A percentile compares a stretch with the other conserved stretches of the same genome.
phyloP scores from a whole-genome alignment of 192 early-diverging fungal genomes.

The Coemansia asiatica region DNA sequence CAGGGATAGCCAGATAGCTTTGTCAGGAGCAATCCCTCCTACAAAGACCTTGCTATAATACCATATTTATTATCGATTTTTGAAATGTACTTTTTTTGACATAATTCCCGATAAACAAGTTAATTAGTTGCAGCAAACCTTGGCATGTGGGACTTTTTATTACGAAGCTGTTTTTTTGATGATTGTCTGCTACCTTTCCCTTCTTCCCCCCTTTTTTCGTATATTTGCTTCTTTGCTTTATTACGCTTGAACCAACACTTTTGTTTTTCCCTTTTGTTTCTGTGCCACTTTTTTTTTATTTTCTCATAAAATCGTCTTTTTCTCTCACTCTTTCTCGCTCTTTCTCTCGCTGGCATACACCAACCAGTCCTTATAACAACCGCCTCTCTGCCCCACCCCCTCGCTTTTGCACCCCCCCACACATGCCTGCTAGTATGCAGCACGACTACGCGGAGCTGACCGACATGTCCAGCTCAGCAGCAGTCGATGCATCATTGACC shows the following conservation, averaged over 20 bases:
- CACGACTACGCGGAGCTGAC: slow-evolving; percentile 52
- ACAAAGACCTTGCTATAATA: neutral
- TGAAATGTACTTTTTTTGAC: no score
- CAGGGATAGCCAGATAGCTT: neutral
- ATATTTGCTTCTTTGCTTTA: neutral
- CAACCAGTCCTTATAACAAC: no score
- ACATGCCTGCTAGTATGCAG: slow-evolving; percentile 14
- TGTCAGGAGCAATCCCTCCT: neutral
- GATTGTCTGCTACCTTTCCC: neutral
- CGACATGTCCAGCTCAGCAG: slow-evolving; percentile 15
- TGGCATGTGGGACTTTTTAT: neutral
- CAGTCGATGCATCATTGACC: slow-evolving; percentile 2
- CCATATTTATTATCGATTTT: no score
- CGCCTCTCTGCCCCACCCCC: neutral
- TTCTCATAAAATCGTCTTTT: neutral
- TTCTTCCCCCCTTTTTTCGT: neutral
- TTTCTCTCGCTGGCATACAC: no score
- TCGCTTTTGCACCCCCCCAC: neutral
- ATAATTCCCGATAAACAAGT: no score
- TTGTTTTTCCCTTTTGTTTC: slow-evolving; percentile 1
- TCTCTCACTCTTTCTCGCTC: neutral
- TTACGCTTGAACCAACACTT: no score
- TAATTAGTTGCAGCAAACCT: no score
- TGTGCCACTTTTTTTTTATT: neutral
- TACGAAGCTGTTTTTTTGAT: neutral